A percentile compares a stretch with the other conserved stretches of the same genome.
Evolutionary conservation across 2,329 filamentous ascomycete species (phyloP).

Genomic region (Ophiostoma populinum): DNA sequence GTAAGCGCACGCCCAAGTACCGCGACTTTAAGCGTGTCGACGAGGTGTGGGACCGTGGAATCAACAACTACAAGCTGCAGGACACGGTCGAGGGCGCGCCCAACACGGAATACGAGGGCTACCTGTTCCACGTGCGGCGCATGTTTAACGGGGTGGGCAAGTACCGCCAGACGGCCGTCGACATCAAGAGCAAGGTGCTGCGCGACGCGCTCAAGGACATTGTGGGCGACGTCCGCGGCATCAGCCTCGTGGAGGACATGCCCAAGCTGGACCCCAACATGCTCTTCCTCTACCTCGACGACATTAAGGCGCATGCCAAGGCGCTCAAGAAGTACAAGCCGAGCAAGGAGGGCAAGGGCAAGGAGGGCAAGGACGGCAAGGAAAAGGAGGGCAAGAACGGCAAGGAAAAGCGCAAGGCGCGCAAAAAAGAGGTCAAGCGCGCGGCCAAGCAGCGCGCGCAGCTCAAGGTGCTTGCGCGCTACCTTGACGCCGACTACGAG

Average conservation of each 20-base stretch:
- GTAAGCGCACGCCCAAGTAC: slow-evolving; percentile 10
- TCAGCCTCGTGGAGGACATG: slow-evolving; percentile 65
- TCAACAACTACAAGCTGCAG: slow-evolving; percentile 36
- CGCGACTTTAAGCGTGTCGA: slow-evolving; percentile 34
- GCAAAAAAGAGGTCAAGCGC: slow-evolving; percentile 42
- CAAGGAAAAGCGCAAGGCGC: slow-evolving; percentile 32
- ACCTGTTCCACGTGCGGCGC: slow-evolving; percentile 66
- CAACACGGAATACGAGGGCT: slow-evolving; percentile 52
- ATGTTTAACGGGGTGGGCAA: slow-evolving; percentile 76
- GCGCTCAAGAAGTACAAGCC: slow-evolving; percentile 42
- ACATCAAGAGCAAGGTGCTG: slow-evolving; percentile 70
- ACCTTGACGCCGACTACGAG: slow-evolving; percentile 49
- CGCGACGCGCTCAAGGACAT: slow-evolving; percentile 53
- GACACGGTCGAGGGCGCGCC: slow-evolving; percentile 29
- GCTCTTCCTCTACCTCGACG: slow-evolving; percentile 61
- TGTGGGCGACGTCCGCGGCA: slow-evolving; percentile 59
- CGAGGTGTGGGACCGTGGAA: slow-evolving; percentile 32
- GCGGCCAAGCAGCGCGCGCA: slow-evolving; percentile 42
- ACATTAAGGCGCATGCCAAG: slow-evolving; percentile 48
- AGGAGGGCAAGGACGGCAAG: slow-evolving; percentile 27
- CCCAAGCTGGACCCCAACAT: slow-evolving; percentile 57
- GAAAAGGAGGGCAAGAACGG: slow-evolving; percentile 38
- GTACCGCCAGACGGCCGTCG: slow-evolving; percentile 53
- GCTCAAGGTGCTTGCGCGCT: slow-evolving; percentile 39
- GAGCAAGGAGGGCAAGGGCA: slow-evolving; percentile 26